Evolutionary conservation across 257 asterid species (phyloP).

Genomic region (Fraxinus excelsior): DNA sequence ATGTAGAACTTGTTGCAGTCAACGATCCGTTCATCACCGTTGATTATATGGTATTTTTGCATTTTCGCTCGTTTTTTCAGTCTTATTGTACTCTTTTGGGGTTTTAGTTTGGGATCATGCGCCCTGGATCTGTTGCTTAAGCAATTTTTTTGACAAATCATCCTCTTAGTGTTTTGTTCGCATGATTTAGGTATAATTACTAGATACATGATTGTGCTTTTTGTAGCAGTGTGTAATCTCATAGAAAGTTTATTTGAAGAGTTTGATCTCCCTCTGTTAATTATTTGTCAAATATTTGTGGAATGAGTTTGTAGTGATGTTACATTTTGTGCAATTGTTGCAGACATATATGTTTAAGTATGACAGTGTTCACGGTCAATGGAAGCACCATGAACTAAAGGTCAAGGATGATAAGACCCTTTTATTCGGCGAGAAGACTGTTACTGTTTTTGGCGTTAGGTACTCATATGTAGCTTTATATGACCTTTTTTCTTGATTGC

Average conservation of each 20-base stretch:
- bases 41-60: constrained; percentile 34
- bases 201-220: background rate
- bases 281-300: background rate
- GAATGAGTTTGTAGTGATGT: background rate
- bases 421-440: constrained; percentile 54
- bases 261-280: background rate
- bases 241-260: background rate
- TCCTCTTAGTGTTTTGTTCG: background rate
- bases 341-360: constrained; percentile 65
- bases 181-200: background rate
- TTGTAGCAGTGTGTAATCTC: background rate
- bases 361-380: constrained; percentile 64
- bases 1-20: constrained; percentile 39
- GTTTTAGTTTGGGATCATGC: background rate
- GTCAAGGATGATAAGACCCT: constrained; percentile 60
- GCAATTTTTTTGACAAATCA: background rate
- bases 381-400: constrained; percentile 60
- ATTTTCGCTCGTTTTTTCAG: background rate
- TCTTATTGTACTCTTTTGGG: background rate
- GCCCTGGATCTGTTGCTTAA: background rate
- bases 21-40: constrained; percentile 39
- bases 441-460: constrained; percentile 51
- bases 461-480: background rate
- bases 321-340: constrained; percentile 8
- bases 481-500: background rate